Base-by-base conservation (phyloP, 176 grass and related monocot species). In the Aegilops sharonensis region DNA sequence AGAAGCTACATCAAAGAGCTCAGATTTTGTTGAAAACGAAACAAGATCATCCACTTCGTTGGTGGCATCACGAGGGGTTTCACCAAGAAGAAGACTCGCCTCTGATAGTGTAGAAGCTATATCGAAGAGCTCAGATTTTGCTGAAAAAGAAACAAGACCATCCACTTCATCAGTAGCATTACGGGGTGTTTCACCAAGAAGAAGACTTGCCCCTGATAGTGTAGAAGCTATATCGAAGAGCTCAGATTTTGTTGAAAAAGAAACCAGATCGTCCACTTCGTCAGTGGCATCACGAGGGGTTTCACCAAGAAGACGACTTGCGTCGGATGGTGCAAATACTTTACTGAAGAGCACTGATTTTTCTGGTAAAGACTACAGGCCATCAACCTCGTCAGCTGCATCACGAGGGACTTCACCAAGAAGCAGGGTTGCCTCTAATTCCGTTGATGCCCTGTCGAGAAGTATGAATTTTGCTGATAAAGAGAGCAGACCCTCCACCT, bases 331-430 rank as follows among this genome's bases (percentile, higher is more conserved):
- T 35, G 36, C 72, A 1, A 64, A 35, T 80, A 30, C 27, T 68
- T 36, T 86, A 71, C 15, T 7, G 48, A 86, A 86, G 47, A 86
- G 64, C 84, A 45, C 85, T 7, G 63, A 77, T 71, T 84, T 84
- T 87, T 4, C 85, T 83, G 75, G 65, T 35, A 90, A 87, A 47
- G 81, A 81, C 23, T 75, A 13, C 40, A 85, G 77, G 66, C 81
- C 89, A 56, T 84, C 82, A 40, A 77, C 62, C 17, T 81, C 89
- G 40, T 70, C 85, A 71, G 50, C 50, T 64, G 15, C 85, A 71
- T 40, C 67, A 71, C 81, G 77, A 70, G 77, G 85, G 77, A 23
- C 64, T 70, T 91, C 89, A 71, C 82, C 77, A 3, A 88, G 89
- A 85, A 88, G 64, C 35, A 85, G 77, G 52, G 13, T 69, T 81